phyloP scores from a whole-genome alignment of 768 basidiomycete genomes.

The Boletus eberwhitei region DNA sequence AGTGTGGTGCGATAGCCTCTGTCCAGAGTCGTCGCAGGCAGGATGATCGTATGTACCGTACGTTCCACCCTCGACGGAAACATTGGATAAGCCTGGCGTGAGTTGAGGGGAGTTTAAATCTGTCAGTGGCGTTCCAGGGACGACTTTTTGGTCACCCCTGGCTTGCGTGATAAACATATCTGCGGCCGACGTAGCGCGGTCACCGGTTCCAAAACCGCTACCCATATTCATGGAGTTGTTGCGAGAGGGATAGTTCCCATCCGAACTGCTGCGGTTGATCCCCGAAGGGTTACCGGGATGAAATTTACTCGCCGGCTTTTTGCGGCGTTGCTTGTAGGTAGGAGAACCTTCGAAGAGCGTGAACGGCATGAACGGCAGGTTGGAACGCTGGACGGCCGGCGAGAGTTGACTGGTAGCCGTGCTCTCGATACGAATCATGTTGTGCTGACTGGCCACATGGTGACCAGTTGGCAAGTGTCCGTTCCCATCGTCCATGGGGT shows the following conservation, averaged over 20 bases:
- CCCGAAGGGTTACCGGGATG: constrained; percentile 27
- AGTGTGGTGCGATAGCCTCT: constrained; percentile 14
- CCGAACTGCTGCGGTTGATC: constrained; percentile 23
- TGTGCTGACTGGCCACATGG: constrained; percentile 5
- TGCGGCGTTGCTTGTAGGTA: constrained; percentile 84
- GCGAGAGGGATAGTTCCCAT: constrained; percentile 20
- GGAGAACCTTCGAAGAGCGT: constrained; percentile 83
- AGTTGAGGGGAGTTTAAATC: constrained; percentile 19
- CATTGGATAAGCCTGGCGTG: constrained; percentile 19
- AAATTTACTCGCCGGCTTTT: constrained; percentile 54
- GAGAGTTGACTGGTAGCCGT: constrained; percentile 13
- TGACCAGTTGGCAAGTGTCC: constrained; percentile 15
- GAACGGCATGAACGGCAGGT: constrained; percentile 54
- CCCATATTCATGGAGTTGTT: constrained; percentile 12
- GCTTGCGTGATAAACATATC: constrained; percentile 68
- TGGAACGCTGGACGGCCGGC: constrained; percentile 18
- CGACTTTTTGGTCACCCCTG: constrained; percentile 44
- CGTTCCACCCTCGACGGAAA: constrained; percentile 20
- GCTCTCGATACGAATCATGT: constrained; percentile 27
- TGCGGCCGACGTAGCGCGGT: constrained; percentile 47
- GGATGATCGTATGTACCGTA: constrained; percentile 19
- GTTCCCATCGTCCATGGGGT: constrained; percentile 10
- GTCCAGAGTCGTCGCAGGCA: constrained; percentile 16
- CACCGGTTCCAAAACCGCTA: constrained; percentile 29
- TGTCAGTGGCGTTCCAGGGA: constrained; percentile 18